A percentile compares a stretch with the other conserved stretches of the same genome.
Conservation (phyloP, 495 filamentous ascomycete genomes). For the Neurospora pannonica region DNA sequence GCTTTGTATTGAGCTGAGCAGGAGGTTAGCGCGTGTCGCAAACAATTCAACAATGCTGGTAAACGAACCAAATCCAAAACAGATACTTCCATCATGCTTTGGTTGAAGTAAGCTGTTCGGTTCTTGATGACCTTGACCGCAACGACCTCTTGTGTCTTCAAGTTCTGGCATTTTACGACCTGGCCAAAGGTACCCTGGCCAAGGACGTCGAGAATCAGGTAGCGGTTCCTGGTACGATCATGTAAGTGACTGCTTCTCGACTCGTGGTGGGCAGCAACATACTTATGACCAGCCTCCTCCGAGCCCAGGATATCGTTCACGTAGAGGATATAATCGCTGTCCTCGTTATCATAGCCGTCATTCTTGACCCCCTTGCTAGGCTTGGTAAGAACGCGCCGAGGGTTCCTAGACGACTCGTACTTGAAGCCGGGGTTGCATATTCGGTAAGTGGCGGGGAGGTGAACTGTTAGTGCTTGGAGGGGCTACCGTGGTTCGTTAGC, state of each 20-base stretch:
- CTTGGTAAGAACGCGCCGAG: slow-evolving; percentile 93
- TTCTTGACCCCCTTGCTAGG: slow-evolving; percentile 99
- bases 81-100: slow-evolving; percentile 99
- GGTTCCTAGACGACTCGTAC: slow-evolving; percentile 98
- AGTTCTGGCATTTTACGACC: slow-evolving; percentile 97
- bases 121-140: slow-evolving; percentile 99
- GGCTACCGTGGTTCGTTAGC: slow-evolving; percentile 47
- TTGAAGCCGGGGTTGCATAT: slow-evolving; percentile 98
- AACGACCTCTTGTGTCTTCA: slow-evolving; percentile 96
- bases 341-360: slow-evolving; percentile 98
- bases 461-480: slow-evolving; percentile 87
- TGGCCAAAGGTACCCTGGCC: slow-evolving; percentile 99
- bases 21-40: slow-evolving; percentile 1
- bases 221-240: slow-evolving; percentile 67
- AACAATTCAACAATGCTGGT: not conserved
- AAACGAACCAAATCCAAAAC: slow-evolving; percentile 81
- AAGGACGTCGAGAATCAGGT: slow-evolving; percentile 94
- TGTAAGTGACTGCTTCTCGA: not conserved
- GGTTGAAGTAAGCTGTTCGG: slow-evolving; percentile 97
- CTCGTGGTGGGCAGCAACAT: slow-evolving; percentile 22
- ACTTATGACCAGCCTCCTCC: slow-evolving; percentile 97
- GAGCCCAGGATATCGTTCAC: slow-evolving; percentile 98
- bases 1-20: slow-evolving; percentile 82
- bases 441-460: slow-evolving; percentile 89
- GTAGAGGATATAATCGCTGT: slow-evolving; percentile 98